Evolutionary conservation across 2,329 filamentous ascomycete genomes (phyloP).

Genomic region (Passalora sequoiae): DNA sequence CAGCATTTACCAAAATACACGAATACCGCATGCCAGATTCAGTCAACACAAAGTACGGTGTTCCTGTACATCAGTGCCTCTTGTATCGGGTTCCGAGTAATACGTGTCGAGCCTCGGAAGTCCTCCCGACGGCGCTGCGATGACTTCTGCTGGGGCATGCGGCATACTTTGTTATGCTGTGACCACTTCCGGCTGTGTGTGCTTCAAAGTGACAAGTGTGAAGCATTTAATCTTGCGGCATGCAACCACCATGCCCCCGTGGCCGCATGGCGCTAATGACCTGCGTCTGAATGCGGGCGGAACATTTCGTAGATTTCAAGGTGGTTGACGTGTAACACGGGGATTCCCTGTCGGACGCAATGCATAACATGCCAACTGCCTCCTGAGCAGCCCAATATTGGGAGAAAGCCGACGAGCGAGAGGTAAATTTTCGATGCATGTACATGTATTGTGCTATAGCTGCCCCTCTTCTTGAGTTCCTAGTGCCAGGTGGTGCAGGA

Average conservation of each 20-base stretch:
- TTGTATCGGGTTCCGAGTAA: too few species aligned
- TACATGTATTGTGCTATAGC: neutral
- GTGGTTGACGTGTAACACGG: conserved; percentile 4
- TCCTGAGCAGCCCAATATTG: conserved; percentile 1
- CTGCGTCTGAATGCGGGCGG: neutral
- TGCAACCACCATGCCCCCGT: conserved; percentile 5
- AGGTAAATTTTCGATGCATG: neutral
- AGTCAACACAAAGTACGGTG: too few species aligned
- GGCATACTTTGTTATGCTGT: too few species aligned
- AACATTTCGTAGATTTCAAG: neutral
- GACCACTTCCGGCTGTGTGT: neutral
- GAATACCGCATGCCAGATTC: too few species aligned
- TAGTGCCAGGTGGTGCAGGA: neutral
- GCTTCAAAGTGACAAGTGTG: too few species aligned
- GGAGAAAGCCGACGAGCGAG: neutral
- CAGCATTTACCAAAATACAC: too few species aligned
- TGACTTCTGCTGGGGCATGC: too few species aligned
- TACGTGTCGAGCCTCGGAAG: too few species aligned
- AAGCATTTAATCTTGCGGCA: conserved; percentile 1
- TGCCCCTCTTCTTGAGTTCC: neutral
- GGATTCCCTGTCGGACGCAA: conserved; percentile 3
- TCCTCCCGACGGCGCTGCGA: too few species aligned
- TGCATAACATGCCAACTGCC: conserved; percentile 2
- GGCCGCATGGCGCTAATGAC: neutral
- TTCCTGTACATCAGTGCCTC: too few species aligned